Conservation (phyloP, 768 basidiomycete species). For the Amanita subjunquillea region DNA sequence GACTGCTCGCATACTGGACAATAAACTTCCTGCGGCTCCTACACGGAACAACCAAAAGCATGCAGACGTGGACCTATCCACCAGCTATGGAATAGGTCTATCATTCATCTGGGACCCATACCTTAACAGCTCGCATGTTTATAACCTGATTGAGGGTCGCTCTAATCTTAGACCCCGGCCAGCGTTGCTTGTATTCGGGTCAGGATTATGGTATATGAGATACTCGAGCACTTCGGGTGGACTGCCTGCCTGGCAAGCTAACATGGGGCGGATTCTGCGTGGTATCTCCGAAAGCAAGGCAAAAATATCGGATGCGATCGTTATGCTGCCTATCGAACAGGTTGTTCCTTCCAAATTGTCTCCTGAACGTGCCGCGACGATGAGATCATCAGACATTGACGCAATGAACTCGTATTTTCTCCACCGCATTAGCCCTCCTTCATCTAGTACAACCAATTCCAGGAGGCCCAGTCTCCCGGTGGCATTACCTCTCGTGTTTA, state of each 20-base stretch:
- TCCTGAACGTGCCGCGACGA: slow-evolving; percentile 49
- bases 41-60: slow-evolving; percentile 59
- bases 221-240: slow-evolving; percentile 66
- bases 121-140: slow-evolving; percentile 56
- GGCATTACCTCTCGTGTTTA: slow-evolving; percentile 70
- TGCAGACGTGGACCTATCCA: slow-evolving; percentile 42
- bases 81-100: slow-evolving; percentile 35
- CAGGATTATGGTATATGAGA: slow-evolving; percentile 85
- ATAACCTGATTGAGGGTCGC: slow-evolving; percentile 26
- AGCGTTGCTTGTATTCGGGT: slow-evolving; percentile 71
- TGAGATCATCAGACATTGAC: slow-evolving; percentile 72
- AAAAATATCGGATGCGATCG: slow-evolving; percentile 57
- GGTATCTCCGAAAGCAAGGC: slow-evolving; percentile 24
- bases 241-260: slow-evolving; percentile 67
- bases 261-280: slow-evolving; percentile 56
- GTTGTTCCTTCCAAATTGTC: slow-evolving; percentile 59
- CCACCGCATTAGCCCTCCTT: slow-evolving; percentile 46
- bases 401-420: slow-evolving; percentile 85
- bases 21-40: slow-evolving; percentile 39
- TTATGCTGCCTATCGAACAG: slow-evolving; percentile 72
- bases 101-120: slow-evolving; percentile 83
- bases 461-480: slow-evolving; percentile 23
- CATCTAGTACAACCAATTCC: slow-evolving; percentile 13
- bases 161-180: slow-evolving; percentile 20
- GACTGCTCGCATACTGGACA: slow-evolving; percentile 51